Evolutionary conservation across 805 yeast genomes (phyloP), one percentile per base, ranked within the genome.

Genomic region (Zygotorulaspora sp.): DNA sequence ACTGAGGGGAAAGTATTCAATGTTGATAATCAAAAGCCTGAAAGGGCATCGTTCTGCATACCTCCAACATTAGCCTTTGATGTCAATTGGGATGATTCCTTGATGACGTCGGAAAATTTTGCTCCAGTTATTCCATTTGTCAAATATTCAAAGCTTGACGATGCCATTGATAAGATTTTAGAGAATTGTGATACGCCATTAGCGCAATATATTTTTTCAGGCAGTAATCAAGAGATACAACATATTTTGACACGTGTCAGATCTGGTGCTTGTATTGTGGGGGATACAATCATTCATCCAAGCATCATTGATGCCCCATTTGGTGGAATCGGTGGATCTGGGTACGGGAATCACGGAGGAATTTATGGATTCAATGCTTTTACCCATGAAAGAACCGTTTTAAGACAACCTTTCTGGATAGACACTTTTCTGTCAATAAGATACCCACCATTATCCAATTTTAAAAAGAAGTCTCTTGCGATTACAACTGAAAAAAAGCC

Each of bases 321-420:
- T 62, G 97, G 97, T 22, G 97, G 97, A 16, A 65, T 89, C 39
- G 96, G 97, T 10, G 57, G 57, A 11, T 85, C 96, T 0, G 97
- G 97, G 1, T 66, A 68, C 41, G 97, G 97, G 8, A 64, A 72
- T 22, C 88, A 87, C 62, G 96, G 88, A 56, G 96, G 96, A 3
- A 63, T 62, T 44, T 70, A 64, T 56, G 81, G 88, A 6, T 71
- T 78, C 45, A 75, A 78, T 30, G 68, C 83, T n/a, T 89, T 89
- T 55, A 74, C 87, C 2, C 95, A 85, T 58, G 75, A 75, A 55
- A 73, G 95, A 51, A 74, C 88, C 0, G 67, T 79, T 2, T 56
- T 84, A 47, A 72, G 68, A 32, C 85, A 82, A 57, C 79, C 82
- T 11, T 70, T 69, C 41, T 78, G 80, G 80, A 68, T 68, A 33